These are phyloP conservation scores for Citrus cavaleriei DNA, from an alignment of 345 rosid species.

Conservation along the genomic window DNA sequence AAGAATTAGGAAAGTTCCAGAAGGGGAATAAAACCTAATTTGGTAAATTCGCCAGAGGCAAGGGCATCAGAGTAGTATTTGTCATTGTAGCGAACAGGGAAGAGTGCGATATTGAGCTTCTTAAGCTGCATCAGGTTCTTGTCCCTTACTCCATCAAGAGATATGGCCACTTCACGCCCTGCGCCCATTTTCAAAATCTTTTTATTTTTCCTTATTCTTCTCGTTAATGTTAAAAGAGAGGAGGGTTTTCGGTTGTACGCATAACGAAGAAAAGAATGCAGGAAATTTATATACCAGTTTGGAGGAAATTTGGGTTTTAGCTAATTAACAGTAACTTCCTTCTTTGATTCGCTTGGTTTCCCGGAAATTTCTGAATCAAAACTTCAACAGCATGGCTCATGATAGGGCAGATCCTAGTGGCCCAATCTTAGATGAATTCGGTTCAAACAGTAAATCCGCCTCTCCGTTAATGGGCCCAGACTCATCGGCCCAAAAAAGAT, in stretches of 20 bases:
- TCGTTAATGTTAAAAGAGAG: neutral
- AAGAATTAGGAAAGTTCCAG: neutral
- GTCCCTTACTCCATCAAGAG: slow-evolving; percentile 91
- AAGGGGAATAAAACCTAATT: slow-evolving; percentile 54
- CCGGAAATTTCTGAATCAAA: neutral
- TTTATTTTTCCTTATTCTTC: neutral
- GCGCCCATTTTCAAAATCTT: slow-evolving; percentile 50
- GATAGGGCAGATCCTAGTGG: neutral
- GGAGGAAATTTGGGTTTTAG: neutral
- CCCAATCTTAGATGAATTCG: neutral
- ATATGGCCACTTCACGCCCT: slow-evolving; percentile 69
- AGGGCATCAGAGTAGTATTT: slow-evolving; percentile 89
- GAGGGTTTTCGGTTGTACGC: neutral
- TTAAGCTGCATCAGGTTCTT: slow-evolving; percentile 96
- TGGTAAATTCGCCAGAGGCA: slow-evolving; percentile 84
- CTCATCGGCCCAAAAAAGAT: neutral
- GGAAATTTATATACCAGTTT: neutral
- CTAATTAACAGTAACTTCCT: neutral
- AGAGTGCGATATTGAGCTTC: slow-evolving; percentile 89
- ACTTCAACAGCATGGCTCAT: neutral
- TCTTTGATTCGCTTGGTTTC: neutral
- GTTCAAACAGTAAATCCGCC: neutral
- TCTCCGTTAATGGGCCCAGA: neutral
- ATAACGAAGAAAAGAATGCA: neutral
- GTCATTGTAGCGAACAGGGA: slow-evolving; percentile 93